A percentile compares a stretch with the other conserved stretches of the same genome.
These are phyloP conservation scores for Coleophoma crateriformis DNA, from an alignment of 2,329 filamentous ascomycete species.

Conservation along the genomic window DNA sequence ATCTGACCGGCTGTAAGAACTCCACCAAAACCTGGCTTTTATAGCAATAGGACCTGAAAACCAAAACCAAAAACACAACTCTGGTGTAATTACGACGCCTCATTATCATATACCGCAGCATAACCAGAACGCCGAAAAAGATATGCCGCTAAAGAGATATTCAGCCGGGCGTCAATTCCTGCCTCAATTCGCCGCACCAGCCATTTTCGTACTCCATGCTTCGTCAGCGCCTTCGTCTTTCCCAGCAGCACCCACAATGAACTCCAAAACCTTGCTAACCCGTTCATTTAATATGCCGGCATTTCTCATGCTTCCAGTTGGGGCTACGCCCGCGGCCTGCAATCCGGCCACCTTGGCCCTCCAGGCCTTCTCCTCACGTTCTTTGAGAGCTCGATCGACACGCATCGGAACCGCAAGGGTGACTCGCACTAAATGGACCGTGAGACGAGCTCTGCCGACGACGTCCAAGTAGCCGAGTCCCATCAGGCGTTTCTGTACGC, in stretches of 20 bases:
- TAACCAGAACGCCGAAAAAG: too few relatives aligned
- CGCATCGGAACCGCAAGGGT: conserved; percentile 33
- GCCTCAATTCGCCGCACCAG: conserved; percentile 3
- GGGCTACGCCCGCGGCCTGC: conserved; percentile 26
- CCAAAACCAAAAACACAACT: too few relatives aligned
- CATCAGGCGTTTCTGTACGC: conserved; percentile 31
- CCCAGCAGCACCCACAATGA: conserved; percentile 33
- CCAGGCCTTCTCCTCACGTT: conserved; percentile 30
- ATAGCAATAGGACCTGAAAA: too few relatives aligned
- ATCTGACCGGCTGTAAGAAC: too few relatives aligned
- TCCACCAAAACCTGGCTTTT: too few relatives aligned
- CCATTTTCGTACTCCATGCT: conserved; percentile 21
- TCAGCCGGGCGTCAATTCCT: too few relatives aligned
- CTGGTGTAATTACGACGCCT: too few relatives aligned
- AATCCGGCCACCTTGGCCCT: conserved; percentile 29
- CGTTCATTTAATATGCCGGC: conserved; percentile 32
- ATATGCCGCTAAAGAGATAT: too few relatives aligned
- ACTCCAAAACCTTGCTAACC: conserved; percentile 31
- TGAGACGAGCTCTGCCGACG: conserved; percentile 28
- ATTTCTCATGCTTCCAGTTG: conserved; percentile 19
- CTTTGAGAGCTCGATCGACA: conserved; percentile 31
- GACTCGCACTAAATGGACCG: conserved; percentile 31
- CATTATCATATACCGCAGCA: too few relatives aligned
- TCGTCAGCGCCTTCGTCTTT: conserved; percentile 32
- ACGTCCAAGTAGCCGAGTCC: conserved; percentile 32